Conservation (phyloP, 1,284 basidiomycete species). For the Sporisorium scitamineum region DNA sequence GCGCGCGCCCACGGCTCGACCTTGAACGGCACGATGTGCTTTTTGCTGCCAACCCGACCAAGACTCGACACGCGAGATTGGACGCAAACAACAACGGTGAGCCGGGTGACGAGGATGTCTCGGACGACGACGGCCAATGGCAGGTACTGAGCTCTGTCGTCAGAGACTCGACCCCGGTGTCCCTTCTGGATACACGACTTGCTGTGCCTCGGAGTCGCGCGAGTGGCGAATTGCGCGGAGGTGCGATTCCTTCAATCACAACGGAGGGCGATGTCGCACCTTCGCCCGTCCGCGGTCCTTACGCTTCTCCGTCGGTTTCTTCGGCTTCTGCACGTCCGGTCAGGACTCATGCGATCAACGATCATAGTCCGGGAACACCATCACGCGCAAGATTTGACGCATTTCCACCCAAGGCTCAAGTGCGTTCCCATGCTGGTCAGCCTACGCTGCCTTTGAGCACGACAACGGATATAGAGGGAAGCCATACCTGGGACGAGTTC, state of each 20-base stretch:
- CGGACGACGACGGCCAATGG: slow-evolving; percentile 30
- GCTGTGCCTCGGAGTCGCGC: slow-evolving; percentile 18
- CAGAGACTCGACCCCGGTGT: slow-evolving; percentile 8
- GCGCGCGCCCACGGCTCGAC: slow-evolving; percentile 35
- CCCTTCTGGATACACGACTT: slow-evolving; percentile 19
- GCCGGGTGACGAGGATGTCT: background rate
- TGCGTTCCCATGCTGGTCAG: background rate
- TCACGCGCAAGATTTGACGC: slow-evolving; percentile 11
- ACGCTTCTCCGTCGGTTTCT: slow-evolving; percentile 15
- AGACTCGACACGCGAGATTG: background rate
- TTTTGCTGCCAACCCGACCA: slow-evolving; percentile 34
- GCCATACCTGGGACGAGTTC: slow-evolving; percentile 46
- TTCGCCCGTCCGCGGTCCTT: slow-evolving; percentile 3
- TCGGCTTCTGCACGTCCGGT: slow-evolving; percentile 7
- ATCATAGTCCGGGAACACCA: slow-evolving; percentile 27
- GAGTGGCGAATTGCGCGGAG: background rate
- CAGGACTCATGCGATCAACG: slow-evolving; percentile 1
- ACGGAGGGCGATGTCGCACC: background rate
- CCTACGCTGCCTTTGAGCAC: background rate
- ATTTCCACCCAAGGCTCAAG: background rate
- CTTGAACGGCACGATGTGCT: slow-evolving; percentile 46
- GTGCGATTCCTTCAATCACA: background rate
- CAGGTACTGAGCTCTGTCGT: slow-evolving; percentile 16
- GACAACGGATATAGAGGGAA: background rate
- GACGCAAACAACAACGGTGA: background rate